Conservation (phyloP, 1,139 yeast species). For the Suhomyces bolitotheri region DNA sequence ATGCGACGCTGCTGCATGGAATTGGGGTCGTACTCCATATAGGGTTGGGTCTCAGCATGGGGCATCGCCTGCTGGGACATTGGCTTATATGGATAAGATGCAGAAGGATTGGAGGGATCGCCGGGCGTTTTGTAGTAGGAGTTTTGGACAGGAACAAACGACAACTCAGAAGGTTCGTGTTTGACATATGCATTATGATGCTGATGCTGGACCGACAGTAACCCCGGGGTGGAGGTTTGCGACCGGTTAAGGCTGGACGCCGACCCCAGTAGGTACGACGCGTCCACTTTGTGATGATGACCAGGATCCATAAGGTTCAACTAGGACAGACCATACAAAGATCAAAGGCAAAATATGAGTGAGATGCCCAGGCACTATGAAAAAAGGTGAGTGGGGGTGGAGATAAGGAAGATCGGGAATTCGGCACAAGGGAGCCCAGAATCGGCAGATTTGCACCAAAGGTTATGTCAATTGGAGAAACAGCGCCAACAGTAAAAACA, state of each 20-base stretch:
- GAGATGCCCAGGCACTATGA: neutral
- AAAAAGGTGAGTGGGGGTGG: neutral
- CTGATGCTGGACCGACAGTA: slow-evolving; percentile 4
- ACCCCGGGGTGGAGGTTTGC: slow-evolving; percentile 7
- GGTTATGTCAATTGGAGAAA: no score
- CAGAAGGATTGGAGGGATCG: slow-evolving; percentile 4
- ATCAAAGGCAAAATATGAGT: slow-evolving; percentile 1
- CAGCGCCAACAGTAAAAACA: no score
- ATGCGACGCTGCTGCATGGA: slow-evolving; percentile 1
- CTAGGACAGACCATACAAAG: neutral
- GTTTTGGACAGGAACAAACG: slow-evolving; percentile 5
- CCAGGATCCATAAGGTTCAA: slow-evolving; percentile 7
- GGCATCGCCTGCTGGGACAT: slow-evolving; percentile 1
- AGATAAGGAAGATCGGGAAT: neutral
- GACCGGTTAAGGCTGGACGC: slow-evolving; percentile 2
- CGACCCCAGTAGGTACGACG: slow-evolving; percentile 11
- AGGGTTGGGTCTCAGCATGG: no score
- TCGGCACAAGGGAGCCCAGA: no score
- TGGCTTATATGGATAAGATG: slow-evolving; percentile 1
- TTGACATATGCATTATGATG: slow-evolving; percentile 9
- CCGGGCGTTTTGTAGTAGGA: slow-evolving; percentile 5
- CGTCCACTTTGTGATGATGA: slow-evolving; percentile 15
- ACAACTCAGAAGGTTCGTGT: slow-evolving; percentile 10
- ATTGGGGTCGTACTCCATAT: slow-evolving; percentile 2
- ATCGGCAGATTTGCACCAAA: no score